A percentile compares a stretch with the other conserved stretches of the same genome.
Evolutionary conservation across 202 grass and related monocot genomes (phyloP).

Genomic region (Cymbopogon flexuosus): DNA sequence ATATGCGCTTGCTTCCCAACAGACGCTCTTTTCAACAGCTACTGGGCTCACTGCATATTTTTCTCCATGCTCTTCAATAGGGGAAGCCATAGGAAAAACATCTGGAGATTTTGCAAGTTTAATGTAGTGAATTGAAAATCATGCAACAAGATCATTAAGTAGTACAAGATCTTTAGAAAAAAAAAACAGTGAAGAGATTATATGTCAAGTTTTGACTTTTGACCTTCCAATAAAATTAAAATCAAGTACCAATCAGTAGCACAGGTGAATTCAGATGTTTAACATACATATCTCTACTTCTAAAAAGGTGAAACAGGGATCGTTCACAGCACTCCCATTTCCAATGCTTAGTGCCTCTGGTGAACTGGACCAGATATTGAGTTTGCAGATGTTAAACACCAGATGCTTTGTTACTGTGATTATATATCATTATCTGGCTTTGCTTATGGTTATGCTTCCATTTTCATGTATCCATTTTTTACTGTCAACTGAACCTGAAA

Average conservation of each 20-base stretch:
- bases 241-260: neutral
- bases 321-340: too few relatives aligned
- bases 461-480: too few relatives aligned
- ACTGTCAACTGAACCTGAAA: too few relatives aligned
- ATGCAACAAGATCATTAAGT: neutral
- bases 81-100: neutral
- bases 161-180: neutral
- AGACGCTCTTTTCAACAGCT: neutral
- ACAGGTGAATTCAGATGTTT: neutral
- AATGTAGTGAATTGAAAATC: neutral
- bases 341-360: too few relatives aligned
- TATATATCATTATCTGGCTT: too few relatives aligned
- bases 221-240: neutral
- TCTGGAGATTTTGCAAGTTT: neutral
- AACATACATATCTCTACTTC: neutral
- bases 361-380: too few relatives aligned
- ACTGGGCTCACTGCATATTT: neutral
- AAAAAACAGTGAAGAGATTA: neutral
- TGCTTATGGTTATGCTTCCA: too few relatives aligned
- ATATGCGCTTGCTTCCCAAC: neutral
- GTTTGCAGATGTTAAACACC: too few relatives aligned
- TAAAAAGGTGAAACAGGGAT: too few relatives aligned
- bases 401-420: too few relatives aligned
- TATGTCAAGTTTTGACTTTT: neutral
- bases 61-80: neutral